Base-by-base conservation (phyloP, 352 stramenopile genomes). In the Pythium aristosporum region DNA sequence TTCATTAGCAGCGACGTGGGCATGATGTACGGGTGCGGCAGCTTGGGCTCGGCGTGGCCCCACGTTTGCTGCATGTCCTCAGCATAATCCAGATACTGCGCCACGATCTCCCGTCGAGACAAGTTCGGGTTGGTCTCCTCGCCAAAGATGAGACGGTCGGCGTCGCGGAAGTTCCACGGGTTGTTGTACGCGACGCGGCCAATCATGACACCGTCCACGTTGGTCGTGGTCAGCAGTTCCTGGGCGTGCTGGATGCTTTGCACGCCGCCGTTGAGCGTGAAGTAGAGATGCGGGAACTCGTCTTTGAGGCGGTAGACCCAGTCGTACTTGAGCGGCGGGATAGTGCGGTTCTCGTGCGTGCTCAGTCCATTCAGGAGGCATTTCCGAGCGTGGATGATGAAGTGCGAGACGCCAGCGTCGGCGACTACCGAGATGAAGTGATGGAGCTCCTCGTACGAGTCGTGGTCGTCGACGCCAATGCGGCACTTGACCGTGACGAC, bases 261-360 rank as follows among this genome's bases (percentile, higher is more conserved):
- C 37, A 99, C 82, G 20, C 96, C 97, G 34, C 97, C 98, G 79
- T 99, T 99, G n/a, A 99, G 76, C 13, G 92, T 98, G 75, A 99
- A 98, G 3, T 76, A 79, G 37, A 99, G 77, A n/a, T 98, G 71
- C 21, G 97, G 96, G 67, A 98, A 99, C 57, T 99, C 97, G 21
- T 89, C 53, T 47, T 98, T 97, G 13, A 99, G 79, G 13, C 90
- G 76, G 60, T 94, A 91, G 3, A 99, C 96, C 44, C 94, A 79
- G 42, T 98, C 80, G 63, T 99, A 99, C 59, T 92, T 94, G 28
- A 99, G 82, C 36, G 95, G 94, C 13, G 98, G 98, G 6, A 99
- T 91, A 46, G 96, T 99, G 43, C 97, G 88, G 82, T 99, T 99
- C 55, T 99, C 93, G 61, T 98, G 90, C 13, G 98, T 96, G 68